Evolutionary conservation across 2,329 filamentous ascomycete genomes (phyloP).

Genomic region (Lizonia empirigonia): DNA sequence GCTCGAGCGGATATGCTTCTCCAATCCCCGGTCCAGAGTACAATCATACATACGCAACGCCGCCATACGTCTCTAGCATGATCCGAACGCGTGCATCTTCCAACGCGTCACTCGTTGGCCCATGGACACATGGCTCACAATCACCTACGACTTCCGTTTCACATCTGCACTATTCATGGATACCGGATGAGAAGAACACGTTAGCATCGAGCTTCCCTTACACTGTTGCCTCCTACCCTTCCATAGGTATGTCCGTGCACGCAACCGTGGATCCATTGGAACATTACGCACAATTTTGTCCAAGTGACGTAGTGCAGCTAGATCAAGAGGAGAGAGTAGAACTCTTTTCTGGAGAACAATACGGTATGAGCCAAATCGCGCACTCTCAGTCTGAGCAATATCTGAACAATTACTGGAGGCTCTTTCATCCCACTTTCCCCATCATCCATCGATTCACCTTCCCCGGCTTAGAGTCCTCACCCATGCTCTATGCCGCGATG

Average conservation of each 20-base stretch:
- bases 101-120: slow-evolving; percentile 45
- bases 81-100: slow-evolving; percentile 46
- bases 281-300: slow-evolving; percentile 34
- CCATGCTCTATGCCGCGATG: slow-evolving; percentile 54
- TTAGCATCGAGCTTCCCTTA: slow-evolving; percentile 32
- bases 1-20: slow-evolving; percentile 44
- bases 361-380: slow-evolving; percentile 46
- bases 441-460: slow-evolving; percentile 52
- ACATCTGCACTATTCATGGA: slow-evolving; percentile 41
- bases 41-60: slow-evolving; percentile 36
- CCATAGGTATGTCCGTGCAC: slow-evolving; percentile 30
- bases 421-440: slow-evolving; percentile 53
- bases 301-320: slow-evolving; percentile 43
- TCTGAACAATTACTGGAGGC: slow-evolving; percentile 54
- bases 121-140: slow-evolving; percentile 39
- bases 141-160: slow-evolving; percentile 46
- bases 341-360: slow-evolving; percentile 45
- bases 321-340: slow-evolving; percentile 45
- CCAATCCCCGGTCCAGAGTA: slow-evolving; percentile 35
- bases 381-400: slow-evolving; percentile 47
- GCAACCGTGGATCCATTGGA: slow-evolving; percentile 30
- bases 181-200: slow-evolving; percentile 36
- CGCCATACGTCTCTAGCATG: slow-evolving; percentile 30
- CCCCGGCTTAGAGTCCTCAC: slow-evolving; percentile 43
- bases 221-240: slow-evolving; percentile 32